These are phyloP conservation scores for Cyberlindnera lachancei DNA, from an alignment of 805 yeast genomes.

Conservation along the genomic window DNA sequence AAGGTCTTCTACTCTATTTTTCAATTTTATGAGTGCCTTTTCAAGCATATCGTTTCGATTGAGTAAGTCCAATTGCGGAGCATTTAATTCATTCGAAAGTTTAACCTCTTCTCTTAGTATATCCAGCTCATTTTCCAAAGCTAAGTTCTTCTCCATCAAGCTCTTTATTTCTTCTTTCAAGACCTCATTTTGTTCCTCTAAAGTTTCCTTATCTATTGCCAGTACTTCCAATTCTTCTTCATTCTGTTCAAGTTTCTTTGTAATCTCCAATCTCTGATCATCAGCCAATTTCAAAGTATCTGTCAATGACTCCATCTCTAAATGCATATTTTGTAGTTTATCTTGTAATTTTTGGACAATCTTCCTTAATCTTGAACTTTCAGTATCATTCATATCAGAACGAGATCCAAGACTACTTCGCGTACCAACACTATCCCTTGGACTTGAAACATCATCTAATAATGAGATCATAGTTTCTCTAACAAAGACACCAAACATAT, in stretches of 20 bases:
- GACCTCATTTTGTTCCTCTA: slow-evolving; percentile 27
- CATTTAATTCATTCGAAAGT: slow-evolving; percentile 8
- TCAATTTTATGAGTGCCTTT: slow-evolving; percentile 30
- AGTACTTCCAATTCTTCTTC: slow-evolving; percentile 27
- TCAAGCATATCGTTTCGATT: slow-evolving; percentile 34
- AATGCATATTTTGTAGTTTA: slow-evolving; percentile 31
- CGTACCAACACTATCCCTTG: not conserved
- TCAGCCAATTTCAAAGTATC: slow-evolving; percentile 20
- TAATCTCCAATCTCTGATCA: slow-evolving; percentile 24
- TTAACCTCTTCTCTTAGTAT: slow-evolving; percentile 15
- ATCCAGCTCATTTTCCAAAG: slow-evolving; percentile 5
- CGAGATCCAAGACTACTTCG: not conserved
- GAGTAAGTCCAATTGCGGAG: slow-evolving; percentile 3
- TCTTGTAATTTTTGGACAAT: slow-evolving; percentile 38
- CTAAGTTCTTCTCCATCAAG: slow-evolving; percentile 4
- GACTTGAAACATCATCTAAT: slow-evolving; percentile 1
- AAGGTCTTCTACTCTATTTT: slow-evolving; percentile 22
- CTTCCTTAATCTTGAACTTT: slow-evolving; percentile 15
- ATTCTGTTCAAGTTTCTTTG: slow-evolving; percentile 6
- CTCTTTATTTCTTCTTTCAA: slow-evolving; percentile 19
- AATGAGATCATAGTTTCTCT: slow-evolving; percentile 27
- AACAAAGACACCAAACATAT: slow-evolving; percentile 46
- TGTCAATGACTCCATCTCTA: slow-evolving; percentile 24
- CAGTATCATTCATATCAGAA: slow-evolving; percentile 2
- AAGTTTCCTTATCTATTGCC: slow-evolving; percentile 38